phyloP scores from a whole-genome alignment of 2,329 filamentous ascomycete genomes.

The Aspergillus unguis region DNA sequence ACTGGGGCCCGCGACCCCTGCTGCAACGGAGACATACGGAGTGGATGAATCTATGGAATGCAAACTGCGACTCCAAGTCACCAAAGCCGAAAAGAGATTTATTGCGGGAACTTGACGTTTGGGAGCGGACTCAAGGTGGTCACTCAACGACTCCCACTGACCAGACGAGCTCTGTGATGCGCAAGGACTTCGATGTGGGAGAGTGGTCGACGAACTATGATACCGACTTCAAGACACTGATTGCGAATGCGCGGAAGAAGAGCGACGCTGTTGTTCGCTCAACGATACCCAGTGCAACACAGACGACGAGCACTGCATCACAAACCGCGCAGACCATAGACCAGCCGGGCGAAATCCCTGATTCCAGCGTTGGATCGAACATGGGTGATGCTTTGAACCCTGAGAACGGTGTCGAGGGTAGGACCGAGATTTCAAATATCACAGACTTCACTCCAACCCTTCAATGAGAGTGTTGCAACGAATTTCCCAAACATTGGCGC shows the following conservation, averaged over 20 bases:
- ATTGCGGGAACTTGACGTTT: conserved; percentile 73
- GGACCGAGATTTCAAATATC: not conserved
- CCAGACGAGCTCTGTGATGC: conserved; percentile 57
- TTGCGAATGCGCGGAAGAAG: conserved; percentile 68
- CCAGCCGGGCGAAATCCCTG: not conserved
- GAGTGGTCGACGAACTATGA: conserved; percentile 73
- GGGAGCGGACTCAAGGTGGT: conserved; percentile 80
- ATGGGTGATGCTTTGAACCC: not conserved
- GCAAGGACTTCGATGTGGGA: conserved; percentile 81
- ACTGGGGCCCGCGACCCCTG: conserved; percentile 63
- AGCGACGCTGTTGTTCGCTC: conserved; percentile 28
- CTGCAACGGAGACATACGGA: conserved; percentile 81
- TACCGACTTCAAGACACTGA: conserved; percentile 72
- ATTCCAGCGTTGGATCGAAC: not conserved
- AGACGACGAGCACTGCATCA: conserved; percentile 2
- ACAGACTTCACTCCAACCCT: not conserved
- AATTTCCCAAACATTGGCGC: not conserved
- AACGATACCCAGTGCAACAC: conserved; percentile 24
- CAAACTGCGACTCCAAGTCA: conserved; percentile 81
- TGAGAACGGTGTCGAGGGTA: not conserved
- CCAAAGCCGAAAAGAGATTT: conserved; percentile 70
- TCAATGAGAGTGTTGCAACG: not conserved
- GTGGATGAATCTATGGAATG: conserved; percentile 95
- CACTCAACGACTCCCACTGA: conserved; percentile 39
- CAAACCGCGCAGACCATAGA: conserved; percentile 3